Conservation (phyloP, 805 yeast species). For the Metschnikowia sp. region DNA sequence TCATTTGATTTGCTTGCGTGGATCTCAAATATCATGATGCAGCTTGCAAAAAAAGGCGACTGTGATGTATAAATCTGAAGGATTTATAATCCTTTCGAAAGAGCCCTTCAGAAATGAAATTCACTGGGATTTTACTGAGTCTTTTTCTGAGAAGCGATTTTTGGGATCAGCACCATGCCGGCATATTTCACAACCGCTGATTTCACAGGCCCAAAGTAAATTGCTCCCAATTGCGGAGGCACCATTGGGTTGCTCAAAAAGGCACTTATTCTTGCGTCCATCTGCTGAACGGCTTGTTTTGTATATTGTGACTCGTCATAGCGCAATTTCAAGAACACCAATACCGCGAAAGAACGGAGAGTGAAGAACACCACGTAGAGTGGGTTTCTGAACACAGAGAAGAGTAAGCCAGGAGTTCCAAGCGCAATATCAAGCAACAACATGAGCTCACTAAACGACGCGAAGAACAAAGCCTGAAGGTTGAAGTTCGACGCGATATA, state of each 20-base stretch:
- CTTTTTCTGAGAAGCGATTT: slow-evolving; percentile 12
- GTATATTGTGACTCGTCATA: slow-evolving; percentile 32
- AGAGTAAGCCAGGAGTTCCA: slow-evolving; percentile 24
- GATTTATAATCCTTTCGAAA: too few relatives aligned
- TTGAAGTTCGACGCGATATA: slow-evolving; percentile 30
- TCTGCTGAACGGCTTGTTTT: slow-evolving; percentile 40
- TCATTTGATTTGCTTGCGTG: too few relatives aligned
- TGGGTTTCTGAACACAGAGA: slow-evolving; percentile 22
- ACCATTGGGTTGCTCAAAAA: slow-evolving; percentile 16
- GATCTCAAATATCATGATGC: too few relatives aligned
- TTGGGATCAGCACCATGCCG: slow-evolving; percentile 23
- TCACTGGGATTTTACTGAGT: slow-evolving; percentile 2
- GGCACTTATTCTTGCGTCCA: slow-evolving; percentile 39
- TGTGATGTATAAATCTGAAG: too few relatives aligned
- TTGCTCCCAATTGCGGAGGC: slow-evolving; percentile 10
- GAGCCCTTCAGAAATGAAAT: too few relatives aligned
- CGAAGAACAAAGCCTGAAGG: slow-evolving; percentile 36
- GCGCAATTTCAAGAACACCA: slow-evolving; percentile 35
- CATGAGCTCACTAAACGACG: slow-evolving; percentile 36
- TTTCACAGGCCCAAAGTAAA: slow-evolving; percentile 23
- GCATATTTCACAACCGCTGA: slow-evolving; percentile 17
- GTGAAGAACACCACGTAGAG: slow-evolving; percentile 28
- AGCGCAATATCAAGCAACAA: slow-evolving; percentile 24
- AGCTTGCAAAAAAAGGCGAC: too few relatives aligned
- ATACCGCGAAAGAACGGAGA: slow-evolving; percentile 31